A percentile compares a stretch with the other conserved stretches of the same genome.
Evolutionary conservation across 345 rosid genomes (phyloP).

Genomic region (Lepidium africanum): DNA sequence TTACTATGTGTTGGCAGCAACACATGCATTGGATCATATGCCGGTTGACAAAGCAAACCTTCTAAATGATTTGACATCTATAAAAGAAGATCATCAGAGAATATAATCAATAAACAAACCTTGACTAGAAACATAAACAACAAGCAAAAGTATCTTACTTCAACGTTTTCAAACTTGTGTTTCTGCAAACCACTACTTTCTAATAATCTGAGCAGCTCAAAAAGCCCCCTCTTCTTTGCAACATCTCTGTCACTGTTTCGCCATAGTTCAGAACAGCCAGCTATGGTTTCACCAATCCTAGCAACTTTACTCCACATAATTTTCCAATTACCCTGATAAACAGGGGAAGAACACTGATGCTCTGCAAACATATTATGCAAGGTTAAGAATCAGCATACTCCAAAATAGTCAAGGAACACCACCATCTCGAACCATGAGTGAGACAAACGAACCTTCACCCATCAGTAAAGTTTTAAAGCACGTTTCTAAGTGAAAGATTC

Average conservation of each 20-base stretch:
- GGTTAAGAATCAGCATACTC: constrained; percentile 6
- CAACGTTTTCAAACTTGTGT: constrained; percentile 59
- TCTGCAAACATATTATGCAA: constrained; percentile 33
- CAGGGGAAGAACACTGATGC: constrained; percentile 24
- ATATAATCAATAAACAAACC: constrained; percentile 5
- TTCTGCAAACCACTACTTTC: constrained; percentile 68
- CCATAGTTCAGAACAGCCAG: constrained; percentile 62
- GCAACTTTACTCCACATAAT: constrained; percentile 46
- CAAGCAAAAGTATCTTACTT: constrained; percentile 35
- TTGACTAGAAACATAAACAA: constrained; percentile 6
- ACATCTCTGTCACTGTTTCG: constrained; percentile 42
- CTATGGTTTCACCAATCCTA: constrained; percentile 35
- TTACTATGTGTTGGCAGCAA: constrained; percentile 35
- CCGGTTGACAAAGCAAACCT: constrained; percentile 64
- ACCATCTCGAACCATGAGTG: constrained; percentile 3
- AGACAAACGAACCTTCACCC: constrained; percentile 37
- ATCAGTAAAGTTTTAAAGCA: constrained; percentile 28
- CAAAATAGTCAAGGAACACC: background rate
- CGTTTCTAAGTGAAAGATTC: constrained; percentile 28
- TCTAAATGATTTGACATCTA: constrained; percentile 50
- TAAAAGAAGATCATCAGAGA: constrained; percentile 15
- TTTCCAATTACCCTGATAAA: constrained; percentile 46
- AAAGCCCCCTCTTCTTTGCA: constrained; percentile 62
- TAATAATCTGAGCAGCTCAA: constrained; percentile 67
- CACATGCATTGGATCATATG: constrained; percentile 60